A percentile compares a stretch with the other conserved stretches of the same genome.
Evolutionary conservation across 2,329 filamentous ascomycete genomes (phyloP).

Genomic region (Botrytis elliptica): DNA sequence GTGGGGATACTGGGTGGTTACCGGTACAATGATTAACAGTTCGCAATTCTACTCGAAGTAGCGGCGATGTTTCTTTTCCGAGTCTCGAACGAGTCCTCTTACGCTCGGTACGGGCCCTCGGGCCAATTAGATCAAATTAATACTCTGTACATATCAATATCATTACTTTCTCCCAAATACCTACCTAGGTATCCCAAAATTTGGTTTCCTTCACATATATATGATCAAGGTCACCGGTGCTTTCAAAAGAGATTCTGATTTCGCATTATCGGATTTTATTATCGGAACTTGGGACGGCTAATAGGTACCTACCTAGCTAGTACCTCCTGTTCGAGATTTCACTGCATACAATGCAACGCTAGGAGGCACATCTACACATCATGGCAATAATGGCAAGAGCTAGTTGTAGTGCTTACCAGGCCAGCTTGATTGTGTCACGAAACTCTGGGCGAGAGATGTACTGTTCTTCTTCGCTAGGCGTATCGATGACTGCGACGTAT

Average conservation of each 20-base stretch:
- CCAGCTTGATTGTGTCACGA: neutral
- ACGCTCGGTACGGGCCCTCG: neutral
- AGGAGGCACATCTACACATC: neutral
- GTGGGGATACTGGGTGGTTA: neutral
- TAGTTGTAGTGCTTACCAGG: neutral
- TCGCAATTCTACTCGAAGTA: neutral
- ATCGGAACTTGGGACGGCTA: neutral
- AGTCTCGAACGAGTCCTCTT: neutral
- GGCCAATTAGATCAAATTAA: neutral
- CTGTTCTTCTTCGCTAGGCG: neutral
- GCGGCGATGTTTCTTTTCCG: constrained; percentile 8
- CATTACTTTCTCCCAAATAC: neutral
- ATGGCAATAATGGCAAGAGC: neutral
- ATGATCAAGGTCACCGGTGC: neutral
- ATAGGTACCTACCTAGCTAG: neutral
- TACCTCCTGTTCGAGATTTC: neutral
- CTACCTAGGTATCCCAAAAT: neutral
- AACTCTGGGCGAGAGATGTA: neutral
- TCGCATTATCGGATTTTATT: neutral
- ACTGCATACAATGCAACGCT: neutral
- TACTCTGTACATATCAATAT: neutral
- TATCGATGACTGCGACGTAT: neutral
- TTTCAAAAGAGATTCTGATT: neutral
- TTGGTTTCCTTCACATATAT: neutral
- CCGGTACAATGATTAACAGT: neutral